Percentiles rank a stretch among this genome's conserved stretches.
phyloP scores from a whole-genome alignment of 2,329 filamentous ascomycete species.

The Hypoxylon rubiginosum region DNA sequence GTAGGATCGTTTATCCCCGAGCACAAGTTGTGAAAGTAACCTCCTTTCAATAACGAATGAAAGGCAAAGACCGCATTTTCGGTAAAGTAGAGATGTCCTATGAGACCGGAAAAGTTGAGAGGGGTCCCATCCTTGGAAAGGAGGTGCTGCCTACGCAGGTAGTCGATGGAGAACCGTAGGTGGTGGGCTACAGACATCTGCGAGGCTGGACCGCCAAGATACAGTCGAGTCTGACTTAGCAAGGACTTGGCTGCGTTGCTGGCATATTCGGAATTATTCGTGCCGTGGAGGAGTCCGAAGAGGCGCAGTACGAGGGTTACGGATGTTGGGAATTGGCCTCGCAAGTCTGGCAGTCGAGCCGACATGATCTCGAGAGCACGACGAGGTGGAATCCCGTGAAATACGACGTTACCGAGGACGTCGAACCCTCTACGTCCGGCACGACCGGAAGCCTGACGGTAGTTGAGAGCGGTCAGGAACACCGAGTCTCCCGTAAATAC shows the following conservation, averaged over 20 bases:
- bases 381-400: constrained; percentile 72
- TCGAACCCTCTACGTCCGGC: constrained; percentile 86
- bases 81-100: constrained; percentile 81
- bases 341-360: constrained; percentile 78
- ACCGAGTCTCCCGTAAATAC: constrained; percentile 81
- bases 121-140: constrained; percentile 72
- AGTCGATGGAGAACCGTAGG: constrained; percentile 84
- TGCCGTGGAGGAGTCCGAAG: constrained; percentile 75
- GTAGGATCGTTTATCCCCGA: constrained; percentile 65
- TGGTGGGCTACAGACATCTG: constrained; percentile 81
- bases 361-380: constrained; percentile 79
- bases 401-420: constrained; percentile 84
- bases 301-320: constrained; percentile 79
- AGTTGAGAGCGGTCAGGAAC: constrained; percentile 81
- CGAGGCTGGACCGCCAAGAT: constrained; percentile 76
- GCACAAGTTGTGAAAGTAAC: constrained; percentile 76
- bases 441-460: constrained; percentile 81
- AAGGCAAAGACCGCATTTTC: constrained; percentile 83
- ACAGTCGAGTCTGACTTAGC: constrained; percentile 77
- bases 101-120: constrained; percentile 78
- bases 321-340: constrained; percentile 83
- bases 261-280: constrained; percentile 73
- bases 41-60: constrained; percentile 77
- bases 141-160: constrained; percentile 77
- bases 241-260: constrained; percentile 74